Base-by-base conservation (phyloP, 495 filamentous ascomycete genomes). In the Daldinia bambusicola region DNA sequence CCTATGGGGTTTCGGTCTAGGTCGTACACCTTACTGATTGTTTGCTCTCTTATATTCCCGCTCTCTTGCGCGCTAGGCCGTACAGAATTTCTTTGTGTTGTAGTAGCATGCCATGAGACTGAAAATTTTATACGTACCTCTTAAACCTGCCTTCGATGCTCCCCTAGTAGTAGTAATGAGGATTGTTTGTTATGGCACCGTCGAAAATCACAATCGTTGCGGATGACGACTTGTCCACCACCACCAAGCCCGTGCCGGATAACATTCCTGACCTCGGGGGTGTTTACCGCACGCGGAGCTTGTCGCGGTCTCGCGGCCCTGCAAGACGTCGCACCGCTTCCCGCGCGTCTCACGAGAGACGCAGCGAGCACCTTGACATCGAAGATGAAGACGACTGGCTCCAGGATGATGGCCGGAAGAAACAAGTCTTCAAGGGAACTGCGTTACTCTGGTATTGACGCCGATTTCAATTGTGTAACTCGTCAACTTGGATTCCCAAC, bases 341-440 rank as follows among this genome's bases (percentile, higher is more conserved):
- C 22, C 76, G 74, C 22, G 36, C 59, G 0, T 79, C 78, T 0
- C 60, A 71, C 20, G 71, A 79, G 22, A 48, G 30, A 2, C 62
- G 52, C 2, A 63, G 71, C 16, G 78, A 77, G 1, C 48, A 63
- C 34, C 72, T 69, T 9, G 78, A 80, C 43, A 69, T 76, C 16
- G 80, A 80, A 30, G 80, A 81, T 4, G 80, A 78, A 0, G 78
- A 81, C 30, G 78, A 80, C 26, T 82, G 80, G 80, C 69, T 74
- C 16, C 71, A 62, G 14, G 70, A 72, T 0, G 68, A 80, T 14
- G 75, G 67, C 22, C 76, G 75, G 57, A 79, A 77, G 71, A 83
- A 82, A 71, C 77, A 85, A 78, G 78, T 81, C 20, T 84, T 83
- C 53, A 76, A 75, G 18, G 83, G 83, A 20, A 78, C 76, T 31